Evolutionary conservation across 2,329 filamentous ascomycete genomes (phyloP).

Genomic region (Anisogramma anomala): DNA sequence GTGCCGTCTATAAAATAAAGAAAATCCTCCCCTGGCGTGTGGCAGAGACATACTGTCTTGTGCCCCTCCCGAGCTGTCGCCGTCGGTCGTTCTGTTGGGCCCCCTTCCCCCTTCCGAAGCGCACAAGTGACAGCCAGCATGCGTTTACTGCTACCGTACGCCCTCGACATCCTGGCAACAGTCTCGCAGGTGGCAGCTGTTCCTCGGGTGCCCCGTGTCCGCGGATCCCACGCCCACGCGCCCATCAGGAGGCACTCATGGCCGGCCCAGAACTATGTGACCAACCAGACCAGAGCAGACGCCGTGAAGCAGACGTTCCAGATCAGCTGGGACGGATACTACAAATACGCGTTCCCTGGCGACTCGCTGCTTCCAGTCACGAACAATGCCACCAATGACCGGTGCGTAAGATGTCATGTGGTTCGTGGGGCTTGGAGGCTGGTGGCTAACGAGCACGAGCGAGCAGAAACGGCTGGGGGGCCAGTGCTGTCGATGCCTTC

Average conservation of each 20-base stretch:
- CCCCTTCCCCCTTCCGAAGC: background rate
- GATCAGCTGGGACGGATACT: slow-evolving; percentile 62
- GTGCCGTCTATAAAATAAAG: too few species aligned
- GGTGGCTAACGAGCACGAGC: slow-evolving; percentile 14
- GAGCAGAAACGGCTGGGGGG: slow-evolving; percentile 69
- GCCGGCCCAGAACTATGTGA: slow-evolving; percentile 15
- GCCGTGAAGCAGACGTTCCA: slow-evolving; percentile 59
- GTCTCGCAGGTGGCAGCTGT: slow-evolving; percentile 13
- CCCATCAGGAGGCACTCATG: slow-evolving; percentile 9
- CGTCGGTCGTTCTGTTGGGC: too few species aligned
- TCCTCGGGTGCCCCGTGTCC: slow-evolving; percentile 2
- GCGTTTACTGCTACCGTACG: slow-evolving; percentile 6
- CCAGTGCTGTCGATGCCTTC: slow-evolving; percentile 69
- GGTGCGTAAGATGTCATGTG: too few species aligned
- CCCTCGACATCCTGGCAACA: slow-evolving; percentile 3
- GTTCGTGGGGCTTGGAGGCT: too few species aligned
- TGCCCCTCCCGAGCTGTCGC: too few species aligned
- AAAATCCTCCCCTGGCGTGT: too few species aligned
- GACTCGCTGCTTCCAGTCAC: slow-evolving; percentile 62
- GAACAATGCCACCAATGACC: slow-evolving; percentile 55
- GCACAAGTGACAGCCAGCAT: slow-evolving; percentile 19
- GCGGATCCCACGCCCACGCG: background rate
- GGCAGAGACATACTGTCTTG: too few species aligned
- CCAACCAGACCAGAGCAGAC: slow-evolving; percentile 35
- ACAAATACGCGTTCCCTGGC: slow-evolving; percentile 61